Base-by-base conservation (phyloP, 106 monocot species). In the Vanilla planifolia region DNA sequence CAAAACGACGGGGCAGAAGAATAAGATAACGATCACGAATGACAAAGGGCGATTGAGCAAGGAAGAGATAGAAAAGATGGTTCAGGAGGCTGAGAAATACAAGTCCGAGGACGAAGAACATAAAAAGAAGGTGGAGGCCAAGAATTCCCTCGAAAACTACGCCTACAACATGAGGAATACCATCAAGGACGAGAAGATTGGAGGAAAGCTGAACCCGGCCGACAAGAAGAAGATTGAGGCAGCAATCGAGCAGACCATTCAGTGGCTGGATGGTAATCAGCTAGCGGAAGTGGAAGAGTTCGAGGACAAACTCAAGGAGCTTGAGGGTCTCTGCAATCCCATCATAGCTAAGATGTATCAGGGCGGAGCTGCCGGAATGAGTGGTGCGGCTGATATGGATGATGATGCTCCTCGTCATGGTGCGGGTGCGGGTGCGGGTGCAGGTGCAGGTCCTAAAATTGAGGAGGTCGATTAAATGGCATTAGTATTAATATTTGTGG, bases 1-100 rank as follows among this genome's bases (percentile, higher is more conserved):
- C 67, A 73, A 73, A 59, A 73, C 73, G 17, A 73, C 73, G 0
- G 73, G 73, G 5, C 73, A 73, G 41, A 73, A 73, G 73, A 73
- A 73, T 50, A 73, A 72, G 64, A 72, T 72, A 25, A 69, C 69
- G 1, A 69, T 69, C 13, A 69, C 69, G 4, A 69, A 69, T 23
- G 69, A 69, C 57, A 69, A 69, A 39, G 69, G 69, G 14, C 46
- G 69, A 37, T 39, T 69, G 46, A 69, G 60, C 48, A 69, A 64
- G 42, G 64, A 72, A 22, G 72, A 72, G 15, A 72, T 72, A 21
- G 72, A 72, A 35, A 72, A 65, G 64, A 72, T 72, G 72, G 72
- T 72, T 11, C 64, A 72, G 35, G 72, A 72, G 19, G 72, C 72
- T 1, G 72, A 64, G 58, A 72, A 63, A 58, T 72, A 72, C 72